Conservation (phyloP, 2,329 filamentous ascomycete species). For the Paraphaeosphaeria sporulosa region DNA sequence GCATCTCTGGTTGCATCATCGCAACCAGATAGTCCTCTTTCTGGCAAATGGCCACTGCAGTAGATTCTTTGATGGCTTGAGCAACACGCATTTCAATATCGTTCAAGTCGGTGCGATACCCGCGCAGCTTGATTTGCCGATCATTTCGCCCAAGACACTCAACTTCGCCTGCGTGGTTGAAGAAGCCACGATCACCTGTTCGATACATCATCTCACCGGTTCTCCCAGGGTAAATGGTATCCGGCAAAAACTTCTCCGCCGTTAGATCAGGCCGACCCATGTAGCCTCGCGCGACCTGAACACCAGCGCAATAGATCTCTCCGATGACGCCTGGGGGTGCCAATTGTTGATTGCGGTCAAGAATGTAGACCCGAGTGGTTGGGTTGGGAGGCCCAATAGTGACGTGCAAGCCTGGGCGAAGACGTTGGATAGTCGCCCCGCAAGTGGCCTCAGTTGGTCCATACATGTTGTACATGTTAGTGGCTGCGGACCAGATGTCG, state of each 20-base stretch:
- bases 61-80: too few relatives aligned
- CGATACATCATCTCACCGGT: slow-evolving; percentile 46
- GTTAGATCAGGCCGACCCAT: slow-evolving; percentile 41
- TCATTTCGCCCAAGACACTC: slow-evolving; percentile 53
- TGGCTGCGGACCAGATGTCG: slow-evolving; percentile 44
- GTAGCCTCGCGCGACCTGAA: slow-evolving; percentile 55
- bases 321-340: slow-evolving; percentile 49
- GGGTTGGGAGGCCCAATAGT: slow-evolving; percentile 47
- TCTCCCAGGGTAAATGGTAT: slow-evolving; percentile 31
- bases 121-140: slow-evolving; percentile 50
- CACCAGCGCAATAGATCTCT: slow-evolving; percentile 54
- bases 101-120: slow-evolving; percentile 51
- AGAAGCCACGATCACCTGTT: slow-evolving; percentile 55
- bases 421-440: slow-evolving; percentile 43
- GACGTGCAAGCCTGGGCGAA: neutral
- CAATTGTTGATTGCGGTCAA: slow-evolving; percentile 44
- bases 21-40: too few relatives aligned
- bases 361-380: slow-evolving; percentile 51
- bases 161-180: slow-evolving; percentile 45
- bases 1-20: too few relatives aligned
- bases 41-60: too few relatives aligned
- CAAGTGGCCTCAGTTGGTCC: slow-evolving; percentile 54
- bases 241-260: slow-evolving; percentile 40
- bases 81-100: slow-evolving; percentile 46
- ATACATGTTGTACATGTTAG: slow-evolving; percentile 53